Percentiles rank a stretch among this genome's conserved stretches.
These are phyloP conservation scores for Durusdinium trenchii DNA, from an alignment of 73 alveolate species.

Conservation along the genomic window DNA sequence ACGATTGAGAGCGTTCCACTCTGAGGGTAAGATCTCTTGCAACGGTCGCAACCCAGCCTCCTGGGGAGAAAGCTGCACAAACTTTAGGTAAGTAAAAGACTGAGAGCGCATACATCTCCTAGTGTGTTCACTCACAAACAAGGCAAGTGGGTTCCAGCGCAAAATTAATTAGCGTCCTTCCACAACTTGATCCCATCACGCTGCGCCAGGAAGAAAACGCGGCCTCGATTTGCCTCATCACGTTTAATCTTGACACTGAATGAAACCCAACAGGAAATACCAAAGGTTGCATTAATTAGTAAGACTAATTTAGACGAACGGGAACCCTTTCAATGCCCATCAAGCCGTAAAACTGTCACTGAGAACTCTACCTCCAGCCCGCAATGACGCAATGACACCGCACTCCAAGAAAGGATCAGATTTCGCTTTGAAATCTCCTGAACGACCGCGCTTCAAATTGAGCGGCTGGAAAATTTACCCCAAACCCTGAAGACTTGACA, in stretches of 20 bases:
- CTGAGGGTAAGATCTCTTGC: background rate
- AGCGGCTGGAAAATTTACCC: no score
- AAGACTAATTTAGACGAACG: no score
- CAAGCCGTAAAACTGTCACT: no score
- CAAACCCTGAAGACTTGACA: no score
- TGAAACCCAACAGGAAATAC: no score
- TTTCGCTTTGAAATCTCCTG: background rate
- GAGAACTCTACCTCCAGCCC: background rate
- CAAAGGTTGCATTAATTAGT: no score
- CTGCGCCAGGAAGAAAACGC: background rate
- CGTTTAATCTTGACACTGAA: background rate
- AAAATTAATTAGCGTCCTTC: background rate
- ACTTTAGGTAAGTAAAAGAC: no score
- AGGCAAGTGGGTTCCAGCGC: background rate
- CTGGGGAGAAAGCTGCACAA: background rate
- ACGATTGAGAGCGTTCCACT: background rate
- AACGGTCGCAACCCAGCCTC: background rate
- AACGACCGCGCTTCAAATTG: background rate
- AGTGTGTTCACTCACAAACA: no score
- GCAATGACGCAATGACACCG: background rate
- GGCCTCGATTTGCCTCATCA: background rate
- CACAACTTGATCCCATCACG: background rate
- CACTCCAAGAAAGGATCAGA: background rate
- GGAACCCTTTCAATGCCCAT: no score
- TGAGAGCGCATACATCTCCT: no score